Conservation (phyloP, 2,329 filamentous ascomycete species). For the Paecilomyces variotii region DNA sequence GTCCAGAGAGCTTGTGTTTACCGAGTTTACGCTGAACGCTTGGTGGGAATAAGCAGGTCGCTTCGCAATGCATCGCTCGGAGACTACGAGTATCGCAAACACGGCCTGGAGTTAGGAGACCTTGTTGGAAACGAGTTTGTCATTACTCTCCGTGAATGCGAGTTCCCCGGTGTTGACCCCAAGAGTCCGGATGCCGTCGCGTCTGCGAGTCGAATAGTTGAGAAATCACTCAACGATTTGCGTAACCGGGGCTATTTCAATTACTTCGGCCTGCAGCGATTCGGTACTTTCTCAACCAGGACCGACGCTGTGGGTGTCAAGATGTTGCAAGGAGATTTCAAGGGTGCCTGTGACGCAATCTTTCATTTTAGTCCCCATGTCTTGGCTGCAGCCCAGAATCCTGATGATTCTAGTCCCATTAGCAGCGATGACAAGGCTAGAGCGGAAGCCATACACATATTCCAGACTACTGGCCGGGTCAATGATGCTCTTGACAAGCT, state of each 20-base stretch:
- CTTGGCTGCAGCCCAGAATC: constrained; percentile 47
- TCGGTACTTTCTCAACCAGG: constrained; percentile 77
- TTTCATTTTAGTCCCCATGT: constrained; percentile 62
- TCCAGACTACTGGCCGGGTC: constrained; percentile 54
- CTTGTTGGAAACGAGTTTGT: constrained; percentile 85
- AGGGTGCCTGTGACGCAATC: constrained; percentile 70
- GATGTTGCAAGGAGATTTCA: constrained; percentile 73
- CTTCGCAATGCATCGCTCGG: constrained; percentile 60
- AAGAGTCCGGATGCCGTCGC: constrained; percentile 38
- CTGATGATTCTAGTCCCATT: constrained; percentile 40
- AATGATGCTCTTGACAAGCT: constrained; percentile 58
- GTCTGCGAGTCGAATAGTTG: constrained; percentile 40
- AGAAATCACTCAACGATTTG: constrained; percentile 57
- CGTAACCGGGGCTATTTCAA: constrained; percentile 80
- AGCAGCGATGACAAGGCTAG: constrained; percentile 70
- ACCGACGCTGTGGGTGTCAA: constrained; percentile 79
- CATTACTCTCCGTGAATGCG: constrained; percentile 81
- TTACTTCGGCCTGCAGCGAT: constrained; percentile 96
- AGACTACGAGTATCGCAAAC: constrained; percentile 68
- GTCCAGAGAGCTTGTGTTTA: constrained; percentile 69
- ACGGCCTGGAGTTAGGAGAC: constrained; percentile 72
- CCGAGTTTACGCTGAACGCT: constrained; percentile 51
- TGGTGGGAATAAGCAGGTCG: constrained; percentile 56
- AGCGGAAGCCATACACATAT: constrained; percentile 69
- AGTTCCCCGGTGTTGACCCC: constrained; percentile 44